These are phyloP conservation scores for Nannochloropsis granulata DNA, from an alignment of 108 stramenopile species.

Conservation along the genomic window DNA sequence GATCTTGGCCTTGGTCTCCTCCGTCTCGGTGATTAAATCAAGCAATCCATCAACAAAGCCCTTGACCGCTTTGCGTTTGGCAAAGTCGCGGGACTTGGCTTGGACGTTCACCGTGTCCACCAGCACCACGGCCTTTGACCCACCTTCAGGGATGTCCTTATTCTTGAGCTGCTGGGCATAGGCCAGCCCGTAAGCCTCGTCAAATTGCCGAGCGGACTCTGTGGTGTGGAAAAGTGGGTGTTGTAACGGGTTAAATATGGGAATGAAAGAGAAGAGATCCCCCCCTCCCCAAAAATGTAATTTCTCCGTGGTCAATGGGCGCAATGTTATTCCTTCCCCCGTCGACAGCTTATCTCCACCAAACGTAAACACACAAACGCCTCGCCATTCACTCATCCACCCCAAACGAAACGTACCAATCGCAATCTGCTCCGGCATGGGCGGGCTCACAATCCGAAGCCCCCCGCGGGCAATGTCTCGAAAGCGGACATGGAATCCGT, in stretches of 20 bases:
- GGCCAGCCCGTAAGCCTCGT: conserved; percentile 83
- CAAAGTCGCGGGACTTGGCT: conserved; percentile 6
- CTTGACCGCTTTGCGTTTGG: conserved; percentile 84
- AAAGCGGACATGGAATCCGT: conserved; percentile 93
- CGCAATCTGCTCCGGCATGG: conserved; percentile 53
- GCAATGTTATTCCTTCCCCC: too few relatives aligned
- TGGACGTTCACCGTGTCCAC: conserved; percentile 49
- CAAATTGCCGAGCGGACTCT: conserved; percentile 79
- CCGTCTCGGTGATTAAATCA: conserved; percentile 75
- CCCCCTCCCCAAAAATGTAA: too few relatives aligned
- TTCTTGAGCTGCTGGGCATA: conserved; percentile 91
- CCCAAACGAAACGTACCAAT: background rate
- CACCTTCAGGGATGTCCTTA: conserved; percentile 97
- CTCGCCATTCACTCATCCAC: background rate
- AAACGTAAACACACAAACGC: too few relatives aligned
- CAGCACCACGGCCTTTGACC: conserved; percentile 79
- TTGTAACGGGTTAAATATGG: background rate
- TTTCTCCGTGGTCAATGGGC: too few relatives aligned
- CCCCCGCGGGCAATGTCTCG: conserved; percentile 91
- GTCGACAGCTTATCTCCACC: too few relatives aligned
- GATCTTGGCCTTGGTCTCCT: conserved; percentile 55
- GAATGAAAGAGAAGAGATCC: too few relatives aligned
- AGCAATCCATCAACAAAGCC: conserved; percentile 85
- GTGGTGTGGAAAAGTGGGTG: conserved; percentile 21
- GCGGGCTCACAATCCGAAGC: conserved; percentile 83